Percentiles rank a stretch among this genome's conserved stretches.
phyloP scores from a whole-genome alignment of 1,284 basidiomycete genomes.

The Dichomitus squalens region DNA sequence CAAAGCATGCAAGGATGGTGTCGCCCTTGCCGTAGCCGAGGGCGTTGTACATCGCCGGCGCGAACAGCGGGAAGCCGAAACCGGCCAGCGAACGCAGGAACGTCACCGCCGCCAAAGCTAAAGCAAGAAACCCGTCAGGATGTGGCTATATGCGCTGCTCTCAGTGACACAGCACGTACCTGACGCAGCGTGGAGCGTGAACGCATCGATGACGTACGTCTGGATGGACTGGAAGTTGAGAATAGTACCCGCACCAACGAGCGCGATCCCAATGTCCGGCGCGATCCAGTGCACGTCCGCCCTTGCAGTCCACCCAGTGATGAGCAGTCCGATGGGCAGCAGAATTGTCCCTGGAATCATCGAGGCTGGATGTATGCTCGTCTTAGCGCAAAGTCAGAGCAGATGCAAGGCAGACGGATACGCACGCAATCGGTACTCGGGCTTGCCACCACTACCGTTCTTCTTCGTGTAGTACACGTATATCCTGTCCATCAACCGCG shows the following conservation, averaged over 20 bases:
- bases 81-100: conserved; percentile 62
- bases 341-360: conserved; percentile 60
- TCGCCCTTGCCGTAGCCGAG: conserved; percentile 69
- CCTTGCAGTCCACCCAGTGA: conserved; percentile 69
- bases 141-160: conserved; percentile 21
- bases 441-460: conserved; percentile 56
- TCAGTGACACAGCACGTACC: conserved; percentile 37
- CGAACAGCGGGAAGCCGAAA: conserved; percentile 71
- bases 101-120: conserved; percentile 60
- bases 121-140: not conserved
- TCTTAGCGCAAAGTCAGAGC: not conserved
- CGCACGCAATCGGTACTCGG: conserved; percentile 49
- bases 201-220: conserved; percentile 68
- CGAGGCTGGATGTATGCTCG: conserved; percentile 41
- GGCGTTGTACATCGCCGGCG: conserved; percentile 61
- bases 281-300: conserved; percentile 63
- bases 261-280: conserved; percentile 62
- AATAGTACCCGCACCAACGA: conserved; percentile 56
- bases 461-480: conserved; percentile 53
- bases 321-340: conserved; percentile 60
- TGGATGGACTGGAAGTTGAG: conserved; percentile 61
- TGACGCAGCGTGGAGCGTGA: conserved; percentile 67
- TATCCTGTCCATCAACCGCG: conserved; percentile 54
- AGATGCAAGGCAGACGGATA: not conserved
- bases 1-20: conserved; percentile 57